A percentile compares a stretch with the other conserved stretches of the same genome.
Evolutionary conservation across 257 asterid species (phyloP).

Genomic region (Petrea volubilis): DNA sequence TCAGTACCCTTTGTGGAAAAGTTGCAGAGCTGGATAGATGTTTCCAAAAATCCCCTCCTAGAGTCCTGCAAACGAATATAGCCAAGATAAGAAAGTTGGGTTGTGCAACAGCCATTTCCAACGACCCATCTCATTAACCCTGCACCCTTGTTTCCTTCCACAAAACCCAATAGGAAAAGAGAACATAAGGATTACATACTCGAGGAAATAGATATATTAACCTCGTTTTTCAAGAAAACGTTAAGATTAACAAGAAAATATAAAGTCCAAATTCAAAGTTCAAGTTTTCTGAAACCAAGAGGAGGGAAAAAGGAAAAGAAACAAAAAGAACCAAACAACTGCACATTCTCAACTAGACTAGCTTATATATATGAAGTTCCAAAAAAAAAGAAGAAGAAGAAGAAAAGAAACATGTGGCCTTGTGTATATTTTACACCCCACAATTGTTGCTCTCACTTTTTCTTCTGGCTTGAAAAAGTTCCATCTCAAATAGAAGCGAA

Average conservation of each 20-base stretch:
- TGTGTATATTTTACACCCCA: not conserved
- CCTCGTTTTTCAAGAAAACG: not conserved
- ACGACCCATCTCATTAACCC: not conserved
- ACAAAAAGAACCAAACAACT: too few relatives aligned
- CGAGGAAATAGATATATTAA: not conserved
- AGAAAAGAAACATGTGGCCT: not conserved
- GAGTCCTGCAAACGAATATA: slow-evolving; percentile 39
- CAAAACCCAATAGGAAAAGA: not conserved
- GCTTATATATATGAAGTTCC: too few relatives aligned
- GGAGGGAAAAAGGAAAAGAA: not conserved
- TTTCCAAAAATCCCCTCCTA: slow-evolving; percentile 44
- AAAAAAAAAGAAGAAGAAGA: not conserved
- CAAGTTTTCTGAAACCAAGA: slow-evolving; percentile 1
- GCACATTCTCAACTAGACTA: too few relatives aligned
- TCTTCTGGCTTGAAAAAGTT: not conserved
- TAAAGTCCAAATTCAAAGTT: not conserved
- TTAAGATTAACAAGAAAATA: not conserved
- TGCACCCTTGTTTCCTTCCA: not conserved
- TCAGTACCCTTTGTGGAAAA: slow-evolving; percentile 66
- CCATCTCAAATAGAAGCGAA: not conserved
- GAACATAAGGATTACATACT: not conserved
- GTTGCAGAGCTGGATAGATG: slow-evolving; percentile 41
- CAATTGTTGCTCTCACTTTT: not conserved
- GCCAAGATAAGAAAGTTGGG: not conserved
- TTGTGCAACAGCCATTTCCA: not conserved